These are phyloP conservation scores for Ophiocordyceps australis DNA, from an alignment of 2,329 filamentous ascomycete genomes.

Conservation along the genomic window DNA sequence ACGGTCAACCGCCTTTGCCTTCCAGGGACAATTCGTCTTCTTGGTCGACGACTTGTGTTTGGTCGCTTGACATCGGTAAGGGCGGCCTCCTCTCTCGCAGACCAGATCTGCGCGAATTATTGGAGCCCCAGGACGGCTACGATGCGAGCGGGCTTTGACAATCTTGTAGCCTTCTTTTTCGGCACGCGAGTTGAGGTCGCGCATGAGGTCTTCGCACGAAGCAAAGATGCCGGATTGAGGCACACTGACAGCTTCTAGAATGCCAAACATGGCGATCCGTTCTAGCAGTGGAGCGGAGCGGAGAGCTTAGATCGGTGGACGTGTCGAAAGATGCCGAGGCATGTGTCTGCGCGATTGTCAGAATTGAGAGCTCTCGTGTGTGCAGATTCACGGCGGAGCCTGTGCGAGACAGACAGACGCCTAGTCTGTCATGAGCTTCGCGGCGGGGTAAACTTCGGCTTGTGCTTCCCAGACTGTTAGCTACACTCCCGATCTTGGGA, in stretches of 20 bases:
- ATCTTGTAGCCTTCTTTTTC: slow-evolving; percentile 26
- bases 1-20: slow-evolving; percentile 23
- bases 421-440: background rate
- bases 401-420: slow-evolving; percentile 4
- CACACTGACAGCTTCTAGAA: slow-evolving; percentile 19
- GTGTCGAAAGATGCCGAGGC: slow-evolving; percentile 6
- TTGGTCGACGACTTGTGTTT: slow-evolving; percentile 26
- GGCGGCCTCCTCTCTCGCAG: slow-evolving; percentile 23
- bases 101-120: slow-evolving; percentile 25
- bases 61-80: slow-evolving; percentile 23
- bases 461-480: too few relatives aligned
- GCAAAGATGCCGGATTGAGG: slow-evolving; percentile 17
- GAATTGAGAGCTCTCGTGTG: slow-evolving; percentile 1
- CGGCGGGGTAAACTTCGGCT: background rate
- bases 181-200: slow-evolving; percentile 19
- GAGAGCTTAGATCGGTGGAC: slow-evolving; percentile 6
- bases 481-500: too few relatives aligned
- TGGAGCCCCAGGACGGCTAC: slow-evolving; percentile 19
- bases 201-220: slow-evolving; percentile 22
- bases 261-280: slow-evolving; percentile 23
- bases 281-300: slow-evolving; percentile 4
- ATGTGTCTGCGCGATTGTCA: slow-evolving; percentile 7
- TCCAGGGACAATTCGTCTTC: slow-evolving; percentile 26
- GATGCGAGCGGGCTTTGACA: slow-evolving; percentile 24
- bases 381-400: slow-evolving; percentile 5